Evolutionary conservation across 768 basidiomycete genomes (phyloP), one percentile per base, ranked within the genome.

Genomic region (Leccinum truebloodii): DNA sequence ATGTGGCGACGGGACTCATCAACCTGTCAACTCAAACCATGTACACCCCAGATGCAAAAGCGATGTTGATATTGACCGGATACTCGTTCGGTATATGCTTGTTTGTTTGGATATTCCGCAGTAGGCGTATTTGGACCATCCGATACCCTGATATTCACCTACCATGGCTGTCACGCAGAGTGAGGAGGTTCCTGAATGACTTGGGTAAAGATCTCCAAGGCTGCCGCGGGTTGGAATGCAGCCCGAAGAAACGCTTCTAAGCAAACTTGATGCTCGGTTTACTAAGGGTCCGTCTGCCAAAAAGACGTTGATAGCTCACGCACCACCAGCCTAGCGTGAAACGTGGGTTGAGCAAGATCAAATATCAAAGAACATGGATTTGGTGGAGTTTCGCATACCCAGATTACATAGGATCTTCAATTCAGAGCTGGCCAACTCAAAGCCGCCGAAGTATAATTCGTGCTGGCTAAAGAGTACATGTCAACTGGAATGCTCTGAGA

Each of bases 11-110:
- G 0, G 96, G 96, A 0, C 64, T 92, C 13, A 78, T 95, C 63
- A 99, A 98, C 70, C 65, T 98, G 37, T 79, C 83, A 1, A 80
- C 95, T 61, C 74, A 76, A 63, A 98, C 94, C 9, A 94, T 98
- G 86, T 92, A 95, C 67, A 80, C 81, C 26, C 75, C 81, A 1
- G 78, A 87, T 58, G 50, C 60, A 39, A 65, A 75, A 37, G 87
- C 92, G 6, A 80, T 95, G 79, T 58, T 76, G 6, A 81, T 95
- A 41, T 73, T 98, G 10, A 63, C 75, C 4, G 68, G 68, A 6
- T 98, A 98, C 72, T 77, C 84, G 3, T 75, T 83, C 8, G 78
- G 72, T 1, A 72, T 92, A 10, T 89, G 85, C 63, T 74, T 70
- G 2, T 73, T 86, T 8, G 91, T 88, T 8, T 95, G 93, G 92